Conservation (phyloP, 495 filamentous ascomycete genomes). For the Xylaria palmicola region DNA sequence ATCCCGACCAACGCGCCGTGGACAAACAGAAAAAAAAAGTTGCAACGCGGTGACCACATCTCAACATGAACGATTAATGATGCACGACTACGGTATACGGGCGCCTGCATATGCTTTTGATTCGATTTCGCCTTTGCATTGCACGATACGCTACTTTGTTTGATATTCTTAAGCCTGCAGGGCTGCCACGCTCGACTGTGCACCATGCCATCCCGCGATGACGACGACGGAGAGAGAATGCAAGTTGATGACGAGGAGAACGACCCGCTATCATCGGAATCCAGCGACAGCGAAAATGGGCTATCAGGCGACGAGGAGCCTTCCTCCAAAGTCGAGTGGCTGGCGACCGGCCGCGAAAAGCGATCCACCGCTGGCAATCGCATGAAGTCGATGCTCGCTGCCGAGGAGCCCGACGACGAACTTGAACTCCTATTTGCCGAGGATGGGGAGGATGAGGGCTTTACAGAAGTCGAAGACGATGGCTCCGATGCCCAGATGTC, state of each 20-base stretch:
- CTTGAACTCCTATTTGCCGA: constrained; percentile 80
- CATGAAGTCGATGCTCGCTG: constrained; percentile 75
- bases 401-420: constrained; percentile 72
- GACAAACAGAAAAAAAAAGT: constrained; percentile 16
- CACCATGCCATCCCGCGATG: constrained; percentile 10
- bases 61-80: neutral
- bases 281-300: constrained; percentile 30
- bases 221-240: constrained; percentile 11
- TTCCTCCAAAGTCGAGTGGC: constrained; percentile 58
- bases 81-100: neutral
- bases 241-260: constrained; percentile 16
- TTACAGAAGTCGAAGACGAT: constrained; percentile 65
- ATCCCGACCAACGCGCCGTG: neutral
- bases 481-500: constrained; percentile 77
- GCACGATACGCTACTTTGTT: neutral
- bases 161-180: neutral
- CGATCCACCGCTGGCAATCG: constrained; percentile 85
- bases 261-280: constrained; percentile 11
- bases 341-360: constrained; percentile 73
- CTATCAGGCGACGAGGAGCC: constrained; percentile 19
- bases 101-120: neutral
- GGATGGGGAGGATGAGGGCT: constrained; percentile 82
- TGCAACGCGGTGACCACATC: constrained; percentile 5
- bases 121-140: neutral
- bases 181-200: neutral